Conservation (phyloP, 257 asterid species). For the Lantana camara region DNA sequence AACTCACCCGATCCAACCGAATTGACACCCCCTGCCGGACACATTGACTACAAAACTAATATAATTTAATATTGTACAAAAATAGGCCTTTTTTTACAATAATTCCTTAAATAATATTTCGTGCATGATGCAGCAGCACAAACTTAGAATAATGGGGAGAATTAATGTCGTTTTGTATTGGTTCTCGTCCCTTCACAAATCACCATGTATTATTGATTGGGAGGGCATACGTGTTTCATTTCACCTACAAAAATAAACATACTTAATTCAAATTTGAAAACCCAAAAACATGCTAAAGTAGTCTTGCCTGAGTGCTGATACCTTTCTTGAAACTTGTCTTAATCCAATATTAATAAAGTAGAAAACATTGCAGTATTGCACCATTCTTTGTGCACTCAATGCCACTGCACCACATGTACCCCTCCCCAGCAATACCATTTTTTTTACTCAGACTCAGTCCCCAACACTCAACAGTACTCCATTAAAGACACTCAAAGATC, state of each 20-base stretch:
- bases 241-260: neutral
- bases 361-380: slow-evolving; percentile 10
- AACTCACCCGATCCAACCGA: no score
- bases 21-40: no score
- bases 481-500: no score
- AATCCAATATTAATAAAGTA: slow-evolving; percentile 16
- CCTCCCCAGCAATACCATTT: no score
- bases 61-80: no score
- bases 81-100: no score
- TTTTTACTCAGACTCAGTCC: neutral
- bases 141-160: neutral
- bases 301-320: slow-evolving; percentile 32
- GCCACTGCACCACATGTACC: slow-evolving; percentile 19
- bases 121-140: neutral
- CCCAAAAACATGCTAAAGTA: slow-evolving; percentile 28
- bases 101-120: no score
- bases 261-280: neutral
- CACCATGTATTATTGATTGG: slow-evolving; percentile 10
- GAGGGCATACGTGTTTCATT: slow-evolving; percentile 22
- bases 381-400: slow-evolving; percentile 19
- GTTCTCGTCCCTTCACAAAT: neutral
- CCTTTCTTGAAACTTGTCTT: slow-evolving; percentile 35
- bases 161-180: neutral
- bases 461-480: no score
- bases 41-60: no score